Evolutionary conservation across 495 filamentous ascomycete species (phyloP), one percentile per base, ranked within the genome.

Genomic region (Sordaria brevicollis): DNA sequence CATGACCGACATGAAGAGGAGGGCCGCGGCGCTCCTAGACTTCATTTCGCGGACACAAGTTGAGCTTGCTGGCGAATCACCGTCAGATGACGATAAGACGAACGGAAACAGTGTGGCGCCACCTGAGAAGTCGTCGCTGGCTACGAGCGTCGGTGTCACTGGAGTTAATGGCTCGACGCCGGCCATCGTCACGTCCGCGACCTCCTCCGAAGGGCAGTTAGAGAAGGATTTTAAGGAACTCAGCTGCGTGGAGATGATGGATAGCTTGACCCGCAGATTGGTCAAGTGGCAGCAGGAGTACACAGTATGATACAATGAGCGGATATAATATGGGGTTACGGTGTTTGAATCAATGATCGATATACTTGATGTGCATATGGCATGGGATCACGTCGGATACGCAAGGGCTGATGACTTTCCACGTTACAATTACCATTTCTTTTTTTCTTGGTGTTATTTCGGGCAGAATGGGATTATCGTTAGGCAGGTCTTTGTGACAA

Each of bases 11-110:
- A 95, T 97, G 91, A 93, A 92, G 80, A 87, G 91, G 70, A 88
- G 92, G 8, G 93, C 93, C 4, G 88, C 89, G 2, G 89, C 85
- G 15, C 94, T 99, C 68, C 83, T 96, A 17, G 93, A 96, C 49
- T 97, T 92, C 78, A 97, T 99, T 73, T 89, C 91, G 8, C 88
- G 92, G 62, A 94, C 92, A 72, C 94, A 97, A 74, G 84, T 97
- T 13, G 95, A 99, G 76, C 87, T 97, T 82, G 94, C 92, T 0
- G 88, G 81, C 35, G 85, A 88, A 43, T 66, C 73, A 13, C 35
- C 68, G 11, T 34, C 73, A 25, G 71, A 70, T 70, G 62, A 66
- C 9, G 73, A 76, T 29, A 75, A 77, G 73, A 71, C 75, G 7
- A 69, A 66, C 69, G 62, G 41, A 15, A 69, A 67, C 21, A 15